These are phyloP conservation scores for Coniferiporia weirii DNA, from an alignment of 1,284 basidiomycete species.

Conservation along the genomic window DNA sequence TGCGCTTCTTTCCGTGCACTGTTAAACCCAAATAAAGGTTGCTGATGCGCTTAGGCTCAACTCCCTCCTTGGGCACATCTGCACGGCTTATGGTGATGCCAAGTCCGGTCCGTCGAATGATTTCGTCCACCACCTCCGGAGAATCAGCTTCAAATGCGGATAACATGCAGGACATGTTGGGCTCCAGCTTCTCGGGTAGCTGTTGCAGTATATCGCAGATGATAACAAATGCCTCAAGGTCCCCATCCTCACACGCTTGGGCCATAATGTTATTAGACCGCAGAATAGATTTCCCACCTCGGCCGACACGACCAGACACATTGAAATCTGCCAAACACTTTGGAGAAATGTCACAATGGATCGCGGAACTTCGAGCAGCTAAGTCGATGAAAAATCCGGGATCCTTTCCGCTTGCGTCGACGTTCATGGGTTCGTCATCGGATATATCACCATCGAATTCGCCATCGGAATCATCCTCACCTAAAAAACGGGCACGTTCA, in stretches of 20 bases:
- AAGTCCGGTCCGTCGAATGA: conserved; percentile 44
- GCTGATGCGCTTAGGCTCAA: conserved; percentile 30
- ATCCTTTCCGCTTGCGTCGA: neutral
- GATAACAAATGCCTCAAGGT: conserved; percentile 47
- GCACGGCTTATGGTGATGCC: conserved; percentile 35
- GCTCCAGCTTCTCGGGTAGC: conserved; percentile 20
- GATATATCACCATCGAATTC: conserved; percentile 30
- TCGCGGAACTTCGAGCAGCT: conserved; percentile 38
- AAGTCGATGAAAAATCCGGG: conserved; percentile 40
- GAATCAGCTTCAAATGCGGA: conserved; percentile 36
- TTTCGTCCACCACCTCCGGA: conserved; percentile 47
- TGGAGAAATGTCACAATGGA: conserved; percentile 38
- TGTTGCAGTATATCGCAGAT: conserved; percentile 39
- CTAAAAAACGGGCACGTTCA: neutral
- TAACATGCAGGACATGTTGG: conserved; percentile 11
- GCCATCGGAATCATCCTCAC: conserved; percentile 12
- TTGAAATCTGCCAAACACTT: conserved; percentile 28
- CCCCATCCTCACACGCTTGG: conserved; percentile 38
- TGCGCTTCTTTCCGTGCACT: conserved; percentile 55
- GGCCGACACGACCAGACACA: conserved; percentile 18
- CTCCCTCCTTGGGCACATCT: conserved; percentile 23
- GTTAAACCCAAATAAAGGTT: conserved; percentile 51
- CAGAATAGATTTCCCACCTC: conserved; percentile 10
- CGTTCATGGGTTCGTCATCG: conserved; percentile 32
- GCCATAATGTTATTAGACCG: conserved; percentile 22